phyloP scores from a whole-genome alignment of 208 protist genomes.

The Trypanosomatidae sp. region DNA sequence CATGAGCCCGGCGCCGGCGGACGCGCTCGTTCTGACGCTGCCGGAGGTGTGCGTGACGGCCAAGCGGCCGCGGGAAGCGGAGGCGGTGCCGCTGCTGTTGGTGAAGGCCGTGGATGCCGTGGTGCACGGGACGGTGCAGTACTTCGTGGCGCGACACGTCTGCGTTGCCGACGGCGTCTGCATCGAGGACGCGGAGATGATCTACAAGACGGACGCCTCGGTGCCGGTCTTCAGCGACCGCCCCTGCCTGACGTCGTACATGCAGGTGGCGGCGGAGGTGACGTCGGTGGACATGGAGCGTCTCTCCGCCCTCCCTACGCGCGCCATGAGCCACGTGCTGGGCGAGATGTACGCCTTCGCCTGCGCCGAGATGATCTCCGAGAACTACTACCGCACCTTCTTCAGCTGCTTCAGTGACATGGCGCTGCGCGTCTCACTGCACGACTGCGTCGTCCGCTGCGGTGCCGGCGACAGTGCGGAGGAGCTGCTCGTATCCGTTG shows the following conservation, averaged over 20 bases:
- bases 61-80: background rate
- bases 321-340: constrained; percentile 11
- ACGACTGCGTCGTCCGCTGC: constrained; percentile 27
- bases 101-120: background rate
- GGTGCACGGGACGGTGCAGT: constrained; percentile 18
- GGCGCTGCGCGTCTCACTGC: constrained; percentile 34
- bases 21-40: constrained; percentile 3
- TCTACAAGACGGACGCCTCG: constrained; percentile 14
- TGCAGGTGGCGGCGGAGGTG: constrained; percentile 38
- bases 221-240: constrained; percentile 17
- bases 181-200: constrained; percentile 15
- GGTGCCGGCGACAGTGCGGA: background rate
- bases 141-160: constrained; percentile 6
- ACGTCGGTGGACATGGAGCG: constrained; percentile 20
- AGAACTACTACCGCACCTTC: constrained; percentile 47
- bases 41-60: constrained; percentile 9
- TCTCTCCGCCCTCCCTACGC: constrained; percentile 20
- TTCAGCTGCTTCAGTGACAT: constrained; percentile 66
- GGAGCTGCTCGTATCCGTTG: constrained; percentile 17
- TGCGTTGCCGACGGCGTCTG: constrained; percentile 12
- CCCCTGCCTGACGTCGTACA: constrained; percentile 46
- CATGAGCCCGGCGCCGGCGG: constrained; percentile 2
- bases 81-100: constrained; percentile 15
- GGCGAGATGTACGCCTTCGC: constrained; percentile 25
- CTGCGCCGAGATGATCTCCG: constrained; percentile 39